Evolutionary conservation across 805 yeast species (phyloP).

Genomic region (Isabelozyma heimii): DNA sequence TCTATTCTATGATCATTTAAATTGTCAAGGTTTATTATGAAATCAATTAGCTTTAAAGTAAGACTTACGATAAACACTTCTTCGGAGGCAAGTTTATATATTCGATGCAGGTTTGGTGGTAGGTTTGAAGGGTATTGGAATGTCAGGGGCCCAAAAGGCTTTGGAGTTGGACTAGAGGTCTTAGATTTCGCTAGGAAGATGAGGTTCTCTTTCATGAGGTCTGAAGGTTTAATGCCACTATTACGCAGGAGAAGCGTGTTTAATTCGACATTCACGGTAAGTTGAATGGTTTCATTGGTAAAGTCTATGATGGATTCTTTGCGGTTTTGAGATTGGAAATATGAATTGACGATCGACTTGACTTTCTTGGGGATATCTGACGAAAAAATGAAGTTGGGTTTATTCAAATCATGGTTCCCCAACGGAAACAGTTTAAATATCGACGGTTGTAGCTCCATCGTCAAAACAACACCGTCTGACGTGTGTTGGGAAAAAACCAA

Average conservation of each 20-base stretch:
- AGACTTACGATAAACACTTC: slow-evolving; percentile 35
- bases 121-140: background rate
- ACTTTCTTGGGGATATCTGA: slow-evolving; percentile 32
- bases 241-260: slow-evolving; percentile 33
- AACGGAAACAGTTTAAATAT: background rate
- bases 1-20: slow-evolving; percentile 12
- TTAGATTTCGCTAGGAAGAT: slow-evolving; percentile 26
- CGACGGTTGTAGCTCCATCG: background rate
- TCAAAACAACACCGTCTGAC: background rate
- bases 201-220: slow-evolving; percentile 30
- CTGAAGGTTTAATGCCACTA: slow-evolving; percentile 25
- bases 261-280: slow-evolving; percentile 31
- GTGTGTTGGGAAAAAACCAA: no score
- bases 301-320: slow-evolving; percentile 3
- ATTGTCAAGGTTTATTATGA: slow-evolving; percentile 14
- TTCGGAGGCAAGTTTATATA: slow-evolving; percentile 6
- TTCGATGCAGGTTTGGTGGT: background rate
- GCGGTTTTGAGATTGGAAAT: background rate
- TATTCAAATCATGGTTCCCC: slow-evolving; percentile 22
- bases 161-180: background rate
- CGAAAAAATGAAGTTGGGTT: slow-evolving; percentile 37
- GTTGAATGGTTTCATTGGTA: slow-evolving; percentile 10
- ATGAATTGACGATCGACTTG: slow-evolving; percentile 1
- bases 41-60: slow-evolving; percentile 18
- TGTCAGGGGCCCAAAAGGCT: background rate